These are phyloP conservation scores for Brasilioporus rufonigricans DNA, from an alignment of 768 basidiomycete genomes.

Conservation along the genomic window DNA sequence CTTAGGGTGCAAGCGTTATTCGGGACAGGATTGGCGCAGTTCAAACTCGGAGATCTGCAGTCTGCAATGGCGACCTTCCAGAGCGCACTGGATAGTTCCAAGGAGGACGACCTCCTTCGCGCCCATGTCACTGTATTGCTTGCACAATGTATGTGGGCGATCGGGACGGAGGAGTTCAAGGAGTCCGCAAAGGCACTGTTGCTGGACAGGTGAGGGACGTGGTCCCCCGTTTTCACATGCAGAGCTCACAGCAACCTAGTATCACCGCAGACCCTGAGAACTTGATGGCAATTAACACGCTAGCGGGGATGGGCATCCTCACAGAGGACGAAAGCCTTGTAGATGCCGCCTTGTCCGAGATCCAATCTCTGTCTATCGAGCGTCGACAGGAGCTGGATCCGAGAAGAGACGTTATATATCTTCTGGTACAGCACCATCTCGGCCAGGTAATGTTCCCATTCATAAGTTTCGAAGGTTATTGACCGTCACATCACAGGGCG, in stretches of 20 bases:
- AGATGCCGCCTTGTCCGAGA: constrained; percentile 84
- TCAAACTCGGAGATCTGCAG: constrained; percentile 60
- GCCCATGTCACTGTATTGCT: constrained; percentile 76
- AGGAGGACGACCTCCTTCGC: constrained; percentile 45
- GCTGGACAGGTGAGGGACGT: constrained; percentile 68
- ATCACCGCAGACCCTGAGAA: constrained; percentile 78
- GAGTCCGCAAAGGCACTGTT: constrained; percentile 78
- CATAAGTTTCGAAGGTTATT: not conserved
- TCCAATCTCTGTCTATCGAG: constrained; percentile 66
- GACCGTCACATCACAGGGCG: constrained; percentile 37
- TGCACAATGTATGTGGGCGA: constrained; percentile 83
- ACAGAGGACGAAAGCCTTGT: constrained; percentile 75
- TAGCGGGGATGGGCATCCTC: constrained; percentile 88
- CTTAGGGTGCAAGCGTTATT: constrained; percentile 65
- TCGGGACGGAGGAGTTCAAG: constrained; percentile 69
- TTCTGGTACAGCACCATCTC: constrained; percentile 71
- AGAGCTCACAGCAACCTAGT: constrained; percentile 40
- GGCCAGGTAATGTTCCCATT: constrained; percentile 51
- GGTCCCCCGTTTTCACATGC: not conserved
- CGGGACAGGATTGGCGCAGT: constrained; percentile 69
- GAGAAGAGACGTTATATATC: constrained; percentile 61
- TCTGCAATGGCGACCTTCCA: constrained; percentile 68
- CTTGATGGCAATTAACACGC: constrained; percentile 72
- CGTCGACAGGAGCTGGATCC: constrained; percentile 67
- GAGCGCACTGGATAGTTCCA: constrained; percentile 55